Base-by-base conservation (phyloP, 768 basidiomycete genomes). In the Rhizopogon salebrosus region DNA sequence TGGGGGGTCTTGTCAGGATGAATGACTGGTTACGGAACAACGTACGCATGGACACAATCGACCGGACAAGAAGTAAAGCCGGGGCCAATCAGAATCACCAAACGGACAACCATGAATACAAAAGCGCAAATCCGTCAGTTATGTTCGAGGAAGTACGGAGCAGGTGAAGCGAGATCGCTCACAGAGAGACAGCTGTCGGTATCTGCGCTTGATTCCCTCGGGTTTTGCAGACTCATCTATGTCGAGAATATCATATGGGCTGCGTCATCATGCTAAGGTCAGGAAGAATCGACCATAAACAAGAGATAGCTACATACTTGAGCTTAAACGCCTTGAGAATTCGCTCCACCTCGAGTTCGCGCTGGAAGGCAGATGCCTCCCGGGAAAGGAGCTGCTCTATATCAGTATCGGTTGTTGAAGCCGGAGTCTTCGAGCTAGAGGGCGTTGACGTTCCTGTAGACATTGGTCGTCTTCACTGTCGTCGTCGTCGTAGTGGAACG, bases 1-100 rank as follows among this genome's bases (percentile, higher is more conserved):
- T 97, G 92, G 66, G 89, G 75, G 62, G 89, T 88, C 79, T 98
- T 99, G 77, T 99, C 97, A 56, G 97, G 97, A 78, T 99, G 97
- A 64, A 99, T 98, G 70, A 97, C 91, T 93, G 66, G 56, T 57
- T 61, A 60, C 69, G 55, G 65, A 51, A 69, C 56, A 73, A 78
- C 75, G 75, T 78, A 77, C 76, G 50, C 45, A 49, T 60, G 58
- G 48, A 62, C 56, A 51, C 24, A 49, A 52, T 36, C 13, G 10
- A 54, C n/a, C 49, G 45, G 43, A 41, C 31, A 35, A 14, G 2
- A 20, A 56, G 45, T 35, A 46, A 45, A 54, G 31, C 31, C 20
- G 11, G 27, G 26, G 20, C 22, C 11, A 27, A 22, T 16, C 20
- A 37, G 29, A 54, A 22, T 29, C 22, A 40, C 37, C 36, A 43